Percentiles rank a stretch among this genome's conserved stretches.
phyloP scores from a whole-genome alignment of 257 asterid genomes.

The Przewalskia tangutica region DNA sequence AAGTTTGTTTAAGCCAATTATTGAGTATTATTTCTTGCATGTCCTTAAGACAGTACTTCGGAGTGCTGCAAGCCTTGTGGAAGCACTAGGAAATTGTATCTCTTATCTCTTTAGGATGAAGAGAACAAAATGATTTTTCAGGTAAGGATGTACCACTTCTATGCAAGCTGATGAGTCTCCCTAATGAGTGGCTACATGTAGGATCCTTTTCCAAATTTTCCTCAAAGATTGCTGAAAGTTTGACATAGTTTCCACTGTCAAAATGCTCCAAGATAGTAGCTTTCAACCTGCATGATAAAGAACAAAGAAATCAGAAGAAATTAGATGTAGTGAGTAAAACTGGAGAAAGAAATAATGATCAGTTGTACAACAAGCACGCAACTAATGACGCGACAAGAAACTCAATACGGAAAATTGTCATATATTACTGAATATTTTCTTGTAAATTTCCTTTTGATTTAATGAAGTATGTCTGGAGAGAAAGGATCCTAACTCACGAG shows the following conservation, averaged over 20 bases:
- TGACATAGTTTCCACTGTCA: conserved; percentile 36
- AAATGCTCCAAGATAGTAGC: conserved; percentile 67
- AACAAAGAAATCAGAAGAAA: conserved; percentile 1
- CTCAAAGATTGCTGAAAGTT: conserved; percentile 45
- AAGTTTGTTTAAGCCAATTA: neutral
- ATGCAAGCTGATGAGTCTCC: conserved; percentile 54
- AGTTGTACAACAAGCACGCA: neutral
- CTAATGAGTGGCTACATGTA: conserved; percentile 56
- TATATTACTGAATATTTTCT: neutral
- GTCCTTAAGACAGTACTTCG: neutral
- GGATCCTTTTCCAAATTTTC: conserved; percentile 74
- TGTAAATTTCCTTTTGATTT: neutral
- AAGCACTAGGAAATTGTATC: neutral
- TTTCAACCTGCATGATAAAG: conserved; percentile 44
- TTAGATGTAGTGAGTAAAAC: neutral
- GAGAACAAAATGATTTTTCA: neutral
- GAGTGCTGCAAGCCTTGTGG: neutral
- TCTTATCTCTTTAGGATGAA: neutral
- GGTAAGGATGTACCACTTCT: conserved; percentile 38
- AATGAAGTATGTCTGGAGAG: neutral
- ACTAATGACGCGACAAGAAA: neutral
- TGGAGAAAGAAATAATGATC: neutral
- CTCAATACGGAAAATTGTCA: neutral
- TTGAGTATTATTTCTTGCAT: neutral
- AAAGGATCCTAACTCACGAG: neutral